Conservation (phyloP, 1,284 basidiomycete genomes). For the Ustilago loliicola region DNA sequence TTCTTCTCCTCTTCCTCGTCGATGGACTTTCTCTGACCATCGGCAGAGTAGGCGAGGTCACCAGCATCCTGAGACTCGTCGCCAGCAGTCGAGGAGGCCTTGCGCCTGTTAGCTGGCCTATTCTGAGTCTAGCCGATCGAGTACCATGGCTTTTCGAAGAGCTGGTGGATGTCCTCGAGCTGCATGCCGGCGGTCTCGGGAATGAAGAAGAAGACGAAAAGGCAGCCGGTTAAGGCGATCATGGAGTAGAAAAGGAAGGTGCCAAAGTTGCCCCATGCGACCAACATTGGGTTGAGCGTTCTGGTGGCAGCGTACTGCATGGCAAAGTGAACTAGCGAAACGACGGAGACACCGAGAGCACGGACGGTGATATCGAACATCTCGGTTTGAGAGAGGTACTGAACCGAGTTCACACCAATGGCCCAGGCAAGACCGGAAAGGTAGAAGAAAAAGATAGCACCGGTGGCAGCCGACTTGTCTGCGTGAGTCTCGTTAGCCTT, state of each 20-base stretch:
- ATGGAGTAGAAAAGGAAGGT: constrained; percentile 57
- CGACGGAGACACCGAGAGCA: constrained; percentile 49
- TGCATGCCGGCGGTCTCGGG: constrained; percentile 52
- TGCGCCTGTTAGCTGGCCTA: constrained; percentile 33
- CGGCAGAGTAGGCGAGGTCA: constrained; percentile 20
- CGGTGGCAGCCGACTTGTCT: constrained; percentile 41
- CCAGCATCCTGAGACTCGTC: constrained; percentile 29
- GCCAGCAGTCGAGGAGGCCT: constrained; percentile 10
- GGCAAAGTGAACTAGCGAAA: constrained; percentile 53
- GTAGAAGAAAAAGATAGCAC: constrained; percentile 57
- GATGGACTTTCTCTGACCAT: constrained; percentile 30
- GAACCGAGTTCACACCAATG: constrained; percentile 58
- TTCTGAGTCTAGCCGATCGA: constrained; percentile 45
- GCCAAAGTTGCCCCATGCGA: constrained; percentile 42
- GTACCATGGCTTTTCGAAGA: constrained; percentile 58
- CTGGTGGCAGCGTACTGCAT: constrained; percentile 57
- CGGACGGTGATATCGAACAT: constrained; percentile 51
- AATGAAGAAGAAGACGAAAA: constrained; percentile 58
- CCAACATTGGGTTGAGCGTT: constrained; percentile 53
- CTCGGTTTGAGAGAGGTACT: constrained; percentile 56
- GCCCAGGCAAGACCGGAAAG: constrained; percentile 56
- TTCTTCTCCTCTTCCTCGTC: constrained; percentile 45
- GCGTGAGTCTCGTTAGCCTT: constrained; percentile 46
- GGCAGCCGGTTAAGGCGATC: constrained; percentile 33
- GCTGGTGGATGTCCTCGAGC: constrained; percentile 53